Percentiles rank a stretch among this genome's conserved stretches.
Conservation (phyloP, 2,329 filamentous ascomycete genomes). For the Ilyonectria robusta region DNA sequence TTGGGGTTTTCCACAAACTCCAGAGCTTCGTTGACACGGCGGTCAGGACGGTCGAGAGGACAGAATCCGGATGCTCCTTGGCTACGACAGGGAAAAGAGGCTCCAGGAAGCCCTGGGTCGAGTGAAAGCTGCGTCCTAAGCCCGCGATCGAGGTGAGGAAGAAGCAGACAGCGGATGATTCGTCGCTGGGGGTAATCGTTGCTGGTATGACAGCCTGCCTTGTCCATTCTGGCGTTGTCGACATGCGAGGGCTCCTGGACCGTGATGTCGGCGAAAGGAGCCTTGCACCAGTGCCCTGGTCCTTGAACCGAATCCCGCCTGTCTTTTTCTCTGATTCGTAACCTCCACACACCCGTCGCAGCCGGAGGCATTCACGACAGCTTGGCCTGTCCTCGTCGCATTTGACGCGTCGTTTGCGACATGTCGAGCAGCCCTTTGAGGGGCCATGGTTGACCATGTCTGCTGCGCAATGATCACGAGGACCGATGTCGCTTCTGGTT, state of each 20-base stretch:
- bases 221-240: slow-evolving; percentile 8
- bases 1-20: slow-evolving; percentile 31
- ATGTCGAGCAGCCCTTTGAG: slow-evolving; percentile 36
- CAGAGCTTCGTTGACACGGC: slow-evolving; percentile 34
- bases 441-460: slow-evolving; percentile 37
- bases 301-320: slow-evolving; percentile 32
- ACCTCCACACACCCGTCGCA: slow-evolving; percentile 32
- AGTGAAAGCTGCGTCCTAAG: slow-evolving; percentile 34
- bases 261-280: slow-evolving; percentile 27
- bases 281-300: slow-evolving; percentile 23
- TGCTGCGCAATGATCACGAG: slow-evolving; percentile 26
- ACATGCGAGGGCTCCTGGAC: slow-evolving; percentile 25
- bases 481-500: slow-evolving; percentile 24
- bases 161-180: slow-evolving; percentile 30
- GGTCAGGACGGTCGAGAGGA: slow-evolving; percentile 31
- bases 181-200: slow-evolving; percentile 32
- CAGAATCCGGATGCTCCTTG: slow-evolving; percentile 30
- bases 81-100: slow-evolving; percentile 28
- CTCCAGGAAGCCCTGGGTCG: slow-evolving; percentile 37
- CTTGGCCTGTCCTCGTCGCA: slow-evolving; percentile 33
- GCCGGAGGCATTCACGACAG: slow-evolving; percentile 34
- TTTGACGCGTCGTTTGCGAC: slow-evolving; percentile 37
- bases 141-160: slow-evolving; percentile 34
- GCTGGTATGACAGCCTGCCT: slow-evolving; percentile 26
- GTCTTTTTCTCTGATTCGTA: slow-evolving; percentile 30